These are phyloP conservation scores for Phanerochaete sordida DNA, from an alignment of 768 basidiomycete species.

Conservation along the genomic window DNA sequence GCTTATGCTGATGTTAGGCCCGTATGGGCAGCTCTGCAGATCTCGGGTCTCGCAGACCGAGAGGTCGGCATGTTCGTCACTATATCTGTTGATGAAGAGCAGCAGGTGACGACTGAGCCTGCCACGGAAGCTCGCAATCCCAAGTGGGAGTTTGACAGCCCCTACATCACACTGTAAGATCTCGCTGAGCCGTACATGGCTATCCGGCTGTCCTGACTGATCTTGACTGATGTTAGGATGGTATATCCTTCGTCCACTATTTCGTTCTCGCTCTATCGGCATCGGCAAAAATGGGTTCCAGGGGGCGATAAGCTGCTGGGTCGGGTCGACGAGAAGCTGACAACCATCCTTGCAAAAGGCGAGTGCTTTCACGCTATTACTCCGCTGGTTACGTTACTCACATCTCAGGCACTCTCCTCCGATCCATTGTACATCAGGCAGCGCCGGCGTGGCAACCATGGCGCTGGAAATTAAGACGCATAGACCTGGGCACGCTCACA, in stretches of 20 bases:
- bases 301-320: slow-evolving; percentile 6
- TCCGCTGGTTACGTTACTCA: not conserved
- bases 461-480: not conserved
- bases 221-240: not conserved
- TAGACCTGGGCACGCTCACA: not conserved
- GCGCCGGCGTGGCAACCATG: not conserved
- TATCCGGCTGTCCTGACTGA: no score
- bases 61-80: no score
- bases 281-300: not conserved
- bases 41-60: no score
- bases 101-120: no score
- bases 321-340: not conserved
- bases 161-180: no score
- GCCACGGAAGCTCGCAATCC: no score
- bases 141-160: no score
- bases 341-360: not conserved
- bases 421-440: not conserved
- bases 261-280: not conserved
- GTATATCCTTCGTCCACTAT: slow-evolving; percentile 6
- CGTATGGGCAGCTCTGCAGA: no score
- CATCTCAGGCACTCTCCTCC: no score
- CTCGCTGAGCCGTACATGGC: no score
- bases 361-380: not conserved
- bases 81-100: no score
- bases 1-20: no score